These are phyloP conservation scores for Epichloe bromicola DNA, from an alignment of 2,329 filamentous ascomycete species.

Conservation along the genomic window DNA sequence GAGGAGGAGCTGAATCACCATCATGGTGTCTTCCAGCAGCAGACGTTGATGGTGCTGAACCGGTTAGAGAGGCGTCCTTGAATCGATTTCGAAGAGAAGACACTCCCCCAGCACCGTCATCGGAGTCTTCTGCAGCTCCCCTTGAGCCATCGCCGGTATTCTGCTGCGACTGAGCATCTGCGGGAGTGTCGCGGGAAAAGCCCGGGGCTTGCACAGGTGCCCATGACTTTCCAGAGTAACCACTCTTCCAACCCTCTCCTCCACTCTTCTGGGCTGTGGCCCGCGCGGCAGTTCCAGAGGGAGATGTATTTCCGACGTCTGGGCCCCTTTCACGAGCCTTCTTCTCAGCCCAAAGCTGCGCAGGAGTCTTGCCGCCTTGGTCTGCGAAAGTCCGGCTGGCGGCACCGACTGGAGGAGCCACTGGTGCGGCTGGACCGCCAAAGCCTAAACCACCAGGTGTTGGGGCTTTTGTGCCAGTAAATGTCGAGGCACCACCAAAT, in stretches of 20 bases:
- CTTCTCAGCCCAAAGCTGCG: slow-evolving; percentile 94
- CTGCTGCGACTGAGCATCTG: slow-evolving; percentile 40
- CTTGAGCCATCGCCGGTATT: slow-evolving; percentile 40
- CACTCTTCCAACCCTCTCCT: slow-evolving; percentile 72
- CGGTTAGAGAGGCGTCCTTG: slow-evolving; percentile 61
- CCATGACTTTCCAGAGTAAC: slow-evolving; percentile 84
- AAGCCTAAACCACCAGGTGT: slow-evolving; percentile 57
- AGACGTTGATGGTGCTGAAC: slow-evolving; percentile 28
- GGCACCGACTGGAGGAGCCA: slow-evolving; percentile 52
- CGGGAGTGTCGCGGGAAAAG: slow-evolving; percentile 46
- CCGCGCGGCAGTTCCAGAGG: slow-evolving; percentile 34
- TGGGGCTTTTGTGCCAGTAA: slow-evolving; percentile 81
- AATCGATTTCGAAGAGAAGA: slow-evolving; percentile 72
- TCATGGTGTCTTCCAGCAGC: slow-evolving; percentile 19
- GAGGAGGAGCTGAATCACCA: slow-evolving; percentile 31
- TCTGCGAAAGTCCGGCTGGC: slow-evolving; percentile 92
- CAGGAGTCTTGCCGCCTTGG: slow-evolving; percentile 87
- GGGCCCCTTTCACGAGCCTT: slow-evolving; percentile 67
- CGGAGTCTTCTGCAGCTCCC: slow-evolving; percentile 35
- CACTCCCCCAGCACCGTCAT: slow-evolving; percentile 53
- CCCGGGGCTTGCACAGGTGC: slow-evolving; percentile 61
- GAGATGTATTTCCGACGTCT: slow-evolving; percentile 26
- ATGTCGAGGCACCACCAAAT: slow-evolving; percentile 59
- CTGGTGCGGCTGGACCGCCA: slow-evolving; percentile 42
- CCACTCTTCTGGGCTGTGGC: slow-evolving; percentile 60